phyloP scores from a whole-genome alignment of 495 filamentous ascomycete species.

The Tuber indicum region DNA sequence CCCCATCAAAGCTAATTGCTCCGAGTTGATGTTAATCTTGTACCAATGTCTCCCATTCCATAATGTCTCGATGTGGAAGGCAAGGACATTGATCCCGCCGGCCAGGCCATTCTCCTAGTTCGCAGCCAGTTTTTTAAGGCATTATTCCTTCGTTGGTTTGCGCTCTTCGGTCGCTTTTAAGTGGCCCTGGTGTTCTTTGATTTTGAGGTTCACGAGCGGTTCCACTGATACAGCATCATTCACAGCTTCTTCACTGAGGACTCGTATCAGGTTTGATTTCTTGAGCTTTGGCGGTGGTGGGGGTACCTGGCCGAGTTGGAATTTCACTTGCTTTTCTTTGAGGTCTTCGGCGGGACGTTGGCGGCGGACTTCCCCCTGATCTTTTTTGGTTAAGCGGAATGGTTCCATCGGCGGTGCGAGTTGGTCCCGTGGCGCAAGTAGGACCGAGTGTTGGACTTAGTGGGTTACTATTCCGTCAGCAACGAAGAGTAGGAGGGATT shows the following conservation, averaged over 20 bases:
- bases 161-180: slow-evolving; percentile 72
- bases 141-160: slow-evolving; percentile 80
- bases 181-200: slow-evolving; percentile 70
- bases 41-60: slow-evolving; percentile 87
- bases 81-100: slow-evolving; percentile 72
- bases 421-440: slow-evolving; percentile 82
- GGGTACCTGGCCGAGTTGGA: slow-evolving; percentile 79
- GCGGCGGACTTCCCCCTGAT: slow-evolving; percentile 77
- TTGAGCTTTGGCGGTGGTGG: slow-evolving; percentile 91
- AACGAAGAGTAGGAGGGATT: slow-evolving; percentile 64
- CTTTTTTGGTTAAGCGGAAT: slow-evolving; percentile 85
- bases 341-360: slow-evolving; percentile 82
- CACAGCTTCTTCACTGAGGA: slow-evolving; percentile 93
- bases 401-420: slow-evolving; percentile 74
- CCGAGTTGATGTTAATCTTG: slow-evolving; percentile 85
- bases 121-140: slow-evolving; percentile 69
- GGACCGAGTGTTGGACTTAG: slow-evolving; percentile 94
- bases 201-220: slow-evolving; percentile 82
- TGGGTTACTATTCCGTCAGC: slow-evolving; percentile 76
- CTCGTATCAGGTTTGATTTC: slow-evolving; percentile 91
- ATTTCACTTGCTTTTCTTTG: slow-evolving; percentile 94
- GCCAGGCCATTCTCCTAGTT: slow-evolving; percentile 85
- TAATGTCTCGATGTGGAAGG: slow-evolving; percentile 81
- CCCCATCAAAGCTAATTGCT: slow-evolving; percentile 76
- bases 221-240: slow-evolving; percentile 97